Base-by-base conservation (phyloP, 352 stramenopile genomes). In the Paralagenidium karlingii region DNA sequence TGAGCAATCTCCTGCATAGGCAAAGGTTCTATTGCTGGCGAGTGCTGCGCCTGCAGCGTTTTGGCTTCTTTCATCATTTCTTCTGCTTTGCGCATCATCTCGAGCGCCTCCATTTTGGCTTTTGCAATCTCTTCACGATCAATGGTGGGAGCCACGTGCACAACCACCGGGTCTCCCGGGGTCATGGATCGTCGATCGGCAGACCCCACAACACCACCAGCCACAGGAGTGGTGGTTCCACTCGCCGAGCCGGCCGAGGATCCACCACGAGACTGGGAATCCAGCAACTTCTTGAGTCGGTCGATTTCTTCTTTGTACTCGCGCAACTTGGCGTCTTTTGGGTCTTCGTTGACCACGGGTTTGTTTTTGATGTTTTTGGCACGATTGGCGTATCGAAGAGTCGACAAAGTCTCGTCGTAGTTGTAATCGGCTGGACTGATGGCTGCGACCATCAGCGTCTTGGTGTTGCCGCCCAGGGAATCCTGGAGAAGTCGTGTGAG, bases 291-390 rank as follows among this genome's bases (percentile, higher is more conserved):
- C 38, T 82, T 67, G 16, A 96, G 68, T 9, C 68, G 65, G 40
- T 89, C 68, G 22, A 96, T 94, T 38, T 96, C 76, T 24, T 84
- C 71, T 30, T 94, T 93, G 51, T 94, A 90, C 48, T 90, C 78
- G 15, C 80, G 63, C 26, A 96, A 50, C 55, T 94, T 89, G n/a
- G 81, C 75, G 43, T 90, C 81, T 45, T 94, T 94, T 0, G 87
- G 86, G 42, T 98, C 93, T 34, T 97, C 81, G 60, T 98, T 98
- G 41, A 96, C 75, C 1, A 88, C 82, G 3, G 92, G 89, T 34
- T 95, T 94, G 71, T 98, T 98, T 53, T 96, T 96, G 51, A 98
- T 98, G 49, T 98, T 97, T 42, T 96, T 88, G 24, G 94, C 94
- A 1, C 94, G 81, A 45, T 97, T 96, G 1, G 94, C 94, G 45